Evolutionary conservation across 805 yeast species (phyloP).

Genomic region (Diddensiella transvaalensis): DNA sequence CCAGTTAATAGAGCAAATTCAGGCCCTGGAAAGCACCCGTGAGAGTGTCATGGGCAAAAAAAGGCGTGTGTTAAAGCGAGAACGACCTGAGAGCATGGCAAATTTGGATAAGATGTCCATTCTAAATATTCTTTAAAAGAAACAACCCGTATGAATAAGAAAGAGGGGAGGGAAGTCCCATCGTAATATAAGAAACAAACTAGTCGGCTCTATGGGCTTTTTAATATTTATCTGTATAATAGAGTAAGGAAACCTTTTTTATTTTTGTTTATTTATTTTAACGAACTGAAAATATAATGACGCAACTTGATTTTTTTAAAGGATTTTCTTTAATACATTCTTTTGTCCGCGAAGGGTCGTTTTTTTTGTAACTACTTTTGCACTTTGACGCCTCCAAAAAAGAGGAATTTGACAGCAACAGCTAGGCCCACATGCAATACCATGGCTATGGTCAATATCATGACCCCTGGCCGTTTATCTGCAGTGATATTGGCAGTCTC

Average conservation of each 20-base stretch:
- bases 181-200: too few species aligned
- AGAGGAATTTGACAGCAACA: slow-evolving; percentile 59
- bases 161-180: too few species aligned
- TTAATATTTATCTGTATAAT: not conserved
- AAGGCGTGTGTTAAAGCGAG: not conserved
- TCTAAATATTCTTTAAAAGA: slow-evolving; percentile 10
- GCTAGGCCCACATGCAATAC: slow-evolving; percentile 55
- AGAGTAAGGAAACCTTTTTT: not conserved
- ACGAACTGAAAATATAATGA: not conserved
- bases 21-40: not conserved
- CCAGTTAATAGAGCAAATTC: not conserved
- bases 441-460: slow-evolving; percentile 40
- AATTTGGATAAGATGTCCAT: slow-evolving; percentile 15
- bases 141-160: too few species aligned
- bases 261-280: not conserved
- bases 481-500: slow-evolving; percentile 28
- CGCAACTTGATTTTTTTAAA: too few species aligned
- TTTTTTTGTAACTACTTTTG: not conserved
- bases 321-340: too few species aligned
- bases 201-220: not conserved
- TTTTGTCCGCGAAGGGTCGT: not conserved
- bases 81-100: slow-evolving; percentile 12
- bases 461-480: slow-evolving; percentile 37
- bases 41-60: not conserved
- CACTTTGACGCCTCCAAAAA: slow-evolving; percentile 45